Conservation (phyloP, 805 yeast genomes). For the Cyberlindnera mississippiensis region DNA sequence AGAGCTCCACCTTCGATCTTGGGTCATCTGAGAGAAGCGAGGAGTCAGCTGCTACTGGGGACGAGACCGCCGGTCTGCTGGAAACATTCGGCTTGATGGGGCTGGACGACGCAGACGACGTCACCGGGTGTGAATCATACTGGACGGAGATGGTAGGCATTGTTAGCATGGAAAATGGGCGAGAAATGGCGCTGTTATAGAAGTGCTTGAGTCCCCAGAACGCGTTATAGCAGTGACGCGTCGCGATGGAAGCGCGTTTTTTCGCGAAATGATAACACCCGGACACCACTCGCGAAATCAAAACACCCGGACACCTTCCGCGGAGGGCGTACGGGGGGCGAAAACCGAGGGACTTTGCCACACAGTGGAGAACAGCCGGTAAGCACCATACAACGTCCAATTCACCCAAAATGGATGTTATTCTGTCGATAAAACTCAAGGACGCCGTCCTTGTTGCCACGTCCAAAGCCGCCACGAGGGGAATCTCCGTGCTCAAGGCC, state of each 20-base stretch:
- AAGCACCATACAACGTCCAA: too few species aligned
- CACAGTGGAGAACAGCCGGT: not conserved
- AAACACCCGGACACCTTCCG: constrained; percentile 3
- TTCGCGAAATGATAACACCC: not conserved
- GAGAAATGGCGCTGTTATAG: too few species aligned
- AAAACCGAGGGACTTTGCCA: too few species aligned
- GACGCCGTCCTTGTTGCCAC: constrained; percentile 87
- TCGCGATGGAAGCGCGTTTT: too few species aligned
- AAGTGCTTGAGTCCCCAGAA: too few species aligned
- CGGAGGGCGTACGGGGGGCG: too few species aligned
- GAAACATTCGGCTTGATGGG: constrained; percentile 23
- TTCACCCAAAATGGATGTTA: constrained; percentile 68
- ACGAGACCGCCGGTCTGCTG: constrained; percentile 16
- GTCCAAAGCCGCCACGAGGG: constrained; percentile 91
- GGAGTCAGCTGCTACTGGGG: constrained; percentile 16
- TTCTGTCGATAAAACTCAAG: constrained; percentile 78
- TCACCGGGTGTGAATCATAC: constrained; percentile 8
- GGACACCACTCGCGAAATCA: constrained; percentile 4
- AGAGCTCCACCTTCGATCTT: constrained; percentile 12
- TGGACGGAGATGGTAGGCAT: constrained; percentile 24
- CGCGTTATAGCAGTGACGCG: too few species aligned
- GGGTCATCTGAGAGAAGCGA: not conserved
- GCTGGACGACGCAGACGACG: constrained; percentile 24
- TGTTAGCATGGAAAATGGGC: not conserved
- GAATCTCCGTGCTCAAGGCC: constrained; percentile 75